A percentile compares a stretch with the other conserved stretches of the same genome.
Evolutionary conservation across 2,329 filamentous ascomycete genomes (phyloP).

Genomic region (Xylariaceae sp.): DNA sequence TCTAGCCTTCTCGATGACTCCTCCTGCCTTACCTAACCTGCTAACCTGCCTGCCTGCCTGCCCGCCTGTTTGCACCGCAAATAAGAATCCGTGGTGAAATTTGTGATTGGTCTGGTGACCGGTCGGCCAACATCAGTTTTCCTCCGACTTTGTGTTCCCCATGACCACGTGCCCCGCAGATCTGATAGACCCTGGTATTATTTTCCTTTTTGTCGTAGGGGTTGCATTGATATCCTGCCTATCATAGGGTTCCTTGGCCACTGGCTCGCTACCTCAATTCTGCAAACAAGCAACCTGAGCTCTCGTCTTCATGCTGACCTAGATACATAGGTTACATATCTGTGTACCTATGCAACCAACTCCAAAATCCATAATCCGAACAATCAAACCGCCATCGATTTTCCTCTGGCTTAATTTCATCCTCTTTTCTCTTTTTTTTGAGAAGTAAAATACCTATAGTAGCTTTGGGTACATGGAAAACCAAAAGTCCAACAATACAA

Average conservation of each 20-base stretch:
- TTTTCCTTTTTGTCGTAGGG: slow-evolving; percentile 14
- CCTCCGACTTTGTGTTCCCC: slow-evolving; percentile 16
- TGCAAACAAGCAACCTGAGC: neutral
- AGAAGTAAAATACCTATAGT: no score
- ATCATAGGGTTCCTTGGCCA: slow-evolving; percentile 18
- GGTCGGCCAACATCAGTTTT: slow-evolving; percentile 8
- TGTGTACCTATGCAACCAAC: no score
- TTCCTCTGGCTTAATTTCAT: no score
- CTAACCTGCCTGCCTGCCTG: neutral
- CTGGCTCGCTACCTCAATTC: neutral
- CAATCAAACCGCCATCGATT: no score
- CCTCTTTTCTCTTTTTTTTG: no score
- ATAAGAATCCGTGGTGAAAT: slow-evolving; percentile 21
- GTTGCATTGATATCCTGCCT: slow-evolving; percentile 19
- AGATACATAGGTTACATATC: no score
- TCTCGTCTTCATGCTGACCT: no score
- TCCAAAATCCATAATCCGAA: no score
- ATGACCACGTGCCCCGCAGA: slow-evolving; percentile 32
- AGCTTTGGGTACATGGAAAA: no score
- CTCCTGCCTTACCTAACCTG: neutral
- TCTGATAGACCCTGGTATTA: slow-evolving; percentile 20
- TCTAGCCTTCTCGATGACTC: neutral
- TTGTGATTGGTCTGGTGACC: slow-evolving; percentile 33
- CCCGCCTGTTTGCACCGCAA: slow-evolving; percentile 13
- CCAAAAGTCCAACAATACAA: no score